Evolutionary conservation across 2,329 filamentous ascomycete species (phyloP).

Genomic region (Colletotrichum kahawae): DNA sequence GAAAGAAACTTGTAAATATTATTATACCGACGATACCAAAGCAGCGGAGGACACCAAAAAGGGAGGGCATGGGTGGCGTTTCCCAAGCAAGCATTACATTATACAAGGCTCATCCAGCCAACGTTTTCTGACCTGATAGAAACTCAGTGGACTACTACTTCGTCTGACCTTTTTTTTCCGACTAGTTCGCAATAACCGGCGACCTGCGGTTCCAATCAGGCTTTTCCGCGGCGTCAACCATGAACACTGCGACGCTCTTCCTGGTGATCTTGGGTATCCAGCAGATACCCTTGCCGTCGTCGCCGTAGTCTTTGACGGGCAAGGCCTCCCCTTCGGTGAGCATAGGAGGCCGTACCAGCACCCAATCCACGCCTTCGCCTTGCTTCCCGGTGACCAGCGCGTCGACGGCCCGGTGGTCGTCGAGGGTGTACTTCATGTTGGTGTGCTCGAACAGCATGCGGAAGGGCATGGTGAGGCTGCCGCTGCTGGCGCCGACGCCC

Average conservation of each 20-base stretch:
- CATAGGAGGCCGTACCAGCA: slow-evolving; percentile 49
- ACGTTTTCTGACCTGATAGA: background rate
- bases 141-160: background rate
- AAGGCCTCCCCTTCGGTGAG: slow-evolving; percentile 42
- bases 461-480: slow-evolving; percentile 44
- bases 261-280: slow-evolving; percentile 42
- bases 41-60: slow-evolving; percentile 8
- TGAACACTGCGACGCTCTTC: slow-evolving; percentile 48
- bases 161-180: slow-evolving; percentile 21
- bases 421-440: slow-evolving; percentile 49
- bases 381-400: slow-evolving; percentile 35
- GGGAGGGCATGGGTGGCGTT: slow-evolving; percentile 4
- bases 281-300: slow-evolving; percentile 45
- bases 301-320: slow-evolving; percentile 42
- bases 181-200: slow-evolving; percentile 52
- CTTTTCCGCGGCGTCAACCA: slow-evolving; percentile 47
- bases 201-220: slow-evolving; percentile 45
- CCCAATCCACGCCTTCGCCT: slow-evolving; percentile 38
- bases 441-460: slow-evolving; percentile 49
- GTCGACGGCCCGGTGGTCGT: slow-evolving; percentile 54
- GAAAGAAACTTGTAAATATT: slow-evolving; percentile 11
- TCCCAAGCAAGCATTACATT: slow-evolving; percentile 10
- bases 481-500: slow-evolving; percentile 51
- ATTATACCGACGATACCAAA: slow-evolving; percentile 17
- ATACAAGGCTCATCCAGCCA: background rate